Conservation (phyloP, 2,329 filamentous ascomycete species). For the Aurifilum marmelostoma region DNA sequence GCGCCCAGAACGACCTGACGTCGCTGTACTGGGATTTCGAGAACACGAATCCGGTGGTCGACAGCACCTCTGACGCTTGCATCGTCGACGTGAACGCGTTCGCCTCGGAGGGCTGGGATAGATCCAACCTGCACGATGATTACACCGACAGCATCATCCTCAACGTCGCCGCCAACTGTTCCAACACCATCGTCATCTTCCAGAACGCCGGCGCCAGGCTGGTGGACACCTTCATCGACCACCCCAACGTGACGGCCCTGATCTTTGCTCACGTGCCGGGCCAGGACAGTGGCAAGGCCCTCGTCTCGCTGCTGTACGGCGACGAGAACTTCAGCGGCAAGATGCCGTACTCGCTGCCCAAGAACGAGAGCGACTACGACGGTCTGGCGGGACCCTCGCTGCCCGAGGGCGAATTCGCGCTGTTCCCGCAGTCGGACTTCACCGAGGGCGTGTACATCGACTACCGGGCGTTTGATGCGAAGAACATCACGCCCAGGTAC, state of each 20-base stretch:
- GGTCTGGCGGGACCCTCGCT: constrained; percentile 42
- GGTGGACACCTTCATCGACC: constrained; percentile 63
- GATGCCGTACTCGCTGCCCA: constrained; percentile 64
- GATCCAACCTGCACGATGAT: constrained; percentile 66
- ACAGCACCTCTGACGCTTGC: constrained; percentile 62
- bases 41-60: constrained; percentile 49
- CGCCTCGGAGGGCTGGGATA: constrained; percentile 71
- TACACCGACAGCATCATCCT: constrained; percentile 61
- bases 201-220: constrained; percentile 65
- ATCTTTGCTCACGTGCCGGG: constrained; percentile 67
- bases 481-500: constrained; percentile 51
- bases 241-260: constrained; percentile 65
- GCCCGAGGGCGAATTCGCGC: constrained; percentile 54
- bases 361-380: constrained; percentile 58
- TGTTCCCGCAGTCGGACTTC: constrained; percentile 54
- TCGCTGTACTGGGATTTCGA: constrained; percentile 58
- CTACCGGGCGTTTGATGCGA: constrained; percentile 58
- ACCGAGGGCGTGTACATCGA: constrained; percentile 55
- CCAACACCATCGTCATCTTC: constrained; percentile 66
- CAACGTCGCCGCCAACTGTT: constrained; percentile 60
- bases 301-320: constrained; percentile 61
- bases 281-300: constrained; percentile 60
- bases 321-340: constrained; percentile 59
- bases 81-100: constrained; percentile 68
- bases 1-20: constrained; percentile 55